A percentile compares a stretch with the other conserved stretches of the same genome.
These are phyloP conservation scores for Saccharum hybrid DNA, from an alignment of 202 grass and related monocot species.

Conservation along the genomic window DNA sequence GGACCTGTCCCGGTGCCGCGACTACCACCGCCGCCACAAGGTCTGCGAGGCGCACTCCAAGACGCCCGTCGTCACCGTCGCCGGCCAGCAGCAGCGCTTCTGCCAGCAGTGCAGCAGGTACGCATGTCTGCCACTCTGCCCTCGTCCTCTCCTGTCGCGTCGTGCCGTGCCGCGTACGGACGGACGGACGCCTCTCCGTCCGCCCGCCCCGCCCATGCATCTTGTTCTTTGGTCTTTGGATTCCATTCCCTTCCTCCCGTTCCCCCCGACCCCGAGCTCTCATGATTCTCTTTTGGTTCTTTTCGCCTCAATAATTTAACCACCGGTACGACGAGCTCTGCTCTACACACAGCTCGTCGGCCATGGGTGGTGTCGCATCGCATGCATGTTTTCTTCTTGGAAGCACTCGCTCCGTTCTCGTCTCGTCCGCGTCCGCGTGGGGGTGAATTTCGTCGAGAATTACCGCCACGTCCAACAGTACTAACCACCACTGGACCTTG, in stretches of 20 bases:
- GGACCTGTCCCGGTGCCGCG: constrained; percentile 71
- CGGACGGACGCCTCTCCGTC: too few species aligned
- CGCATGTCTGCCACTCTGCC: neutral
- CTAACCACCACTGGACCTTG: neutral
- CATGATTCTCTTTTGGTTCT: constrained; percentile 22
- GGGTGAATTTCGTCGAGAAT: neutral
- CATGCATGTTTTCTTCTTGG: neutral
- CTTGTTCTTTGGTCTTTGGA: neutral
- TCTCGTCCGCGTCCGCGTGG: neutral
- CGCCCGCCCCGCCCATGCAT: neutral
- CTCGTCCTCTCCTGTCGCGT: neutral
- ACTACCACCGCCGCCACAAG: constrained; percentile 91
- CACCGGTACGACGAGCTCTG: neutral
- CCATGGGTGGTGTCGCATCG: neutral
- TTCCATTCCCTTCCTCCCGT: neutral
- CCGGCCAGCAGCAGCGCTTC: constrained; percentile 84
- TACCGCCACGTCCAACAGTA: neutral
- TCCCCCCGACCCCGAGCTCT: neutral
- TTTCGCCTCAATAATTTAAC: constrained; percentile 18
- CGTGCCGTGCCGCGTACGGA: too few species aligned
- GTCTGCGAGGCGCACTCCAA: constrained; percentile 89
- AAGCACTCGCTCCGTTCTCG: neutral
- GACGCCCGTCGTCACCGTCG: constrained; percentile 75
- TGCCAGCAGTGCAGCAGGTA: constrained; percentile 97
- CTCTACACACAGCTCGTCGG: neutral